A percentile compares a stretch with the other conserved stretches of the same genome.
Conservation (phyloP, 139 green algal species). For the Eudorina sp. region DNA sequence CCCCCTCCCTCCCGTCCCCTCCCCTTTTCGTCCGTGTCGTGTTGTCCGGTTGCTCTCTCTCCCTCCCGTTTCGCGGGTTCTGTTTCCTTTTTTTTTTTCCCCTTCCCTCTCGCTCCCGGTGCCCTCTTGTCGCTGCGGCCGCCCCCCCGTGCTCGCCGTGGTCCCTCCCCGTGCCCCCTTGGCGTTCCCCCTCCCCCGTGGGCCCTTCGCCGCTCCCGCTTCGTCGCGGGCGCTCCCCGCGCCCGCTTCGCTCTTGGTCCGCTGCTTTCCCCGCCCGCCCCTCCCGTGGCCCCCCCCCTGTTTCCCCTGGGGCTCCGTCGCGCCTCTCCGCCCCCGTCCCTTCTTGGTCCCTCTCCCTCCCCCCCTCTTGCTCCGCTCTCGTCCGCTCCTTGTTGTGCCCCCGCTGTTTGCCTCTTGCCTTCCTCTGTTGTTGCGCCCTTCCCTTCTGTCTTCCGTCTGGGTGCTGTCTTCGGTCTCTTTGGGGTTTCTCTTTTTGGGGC, state of each 20-base stretch:
- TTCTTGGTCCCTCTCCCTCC: neutral
- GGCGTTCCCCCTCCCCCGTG: too few relatives aligned
- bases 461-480: conserved; percentile 41
- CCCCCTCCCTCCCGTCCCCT: too few relatives aligned
- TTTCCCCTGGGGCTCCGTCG: neutral
- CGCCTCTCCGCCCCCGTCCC: neutral
- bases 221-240: too few relatives aligned
- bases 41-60: neutral
- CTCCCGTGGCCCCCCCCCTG: neutral
- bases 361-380: neutral
- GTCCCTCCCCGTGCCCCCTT: too few relatives aligned
- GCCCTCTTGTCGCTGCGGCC: neutral
- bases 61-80: neutral
- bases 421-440: conserved; percentile 46
- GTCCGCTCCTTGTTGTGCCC: neutral
- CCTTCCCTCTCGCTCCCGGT: neutral
- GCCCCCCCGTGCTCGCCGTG: neutral
- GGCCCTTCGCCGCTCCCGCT: too few relatives aligned
- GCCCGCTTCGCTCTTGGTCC: neutral
- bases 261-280: neutral
- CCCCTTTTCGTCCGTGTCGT: neutral
- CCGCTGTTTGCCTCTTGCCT: conserved; percentile 74
- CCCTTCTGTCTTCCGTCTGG: conserved; percentile 40
- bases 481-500: conserved; percentile 54
- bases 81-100: too few relatives aligned